Conservation (phyloP, 2,329 filamentous ascomycete genomes). For the Fusarium sp. region DNA sequence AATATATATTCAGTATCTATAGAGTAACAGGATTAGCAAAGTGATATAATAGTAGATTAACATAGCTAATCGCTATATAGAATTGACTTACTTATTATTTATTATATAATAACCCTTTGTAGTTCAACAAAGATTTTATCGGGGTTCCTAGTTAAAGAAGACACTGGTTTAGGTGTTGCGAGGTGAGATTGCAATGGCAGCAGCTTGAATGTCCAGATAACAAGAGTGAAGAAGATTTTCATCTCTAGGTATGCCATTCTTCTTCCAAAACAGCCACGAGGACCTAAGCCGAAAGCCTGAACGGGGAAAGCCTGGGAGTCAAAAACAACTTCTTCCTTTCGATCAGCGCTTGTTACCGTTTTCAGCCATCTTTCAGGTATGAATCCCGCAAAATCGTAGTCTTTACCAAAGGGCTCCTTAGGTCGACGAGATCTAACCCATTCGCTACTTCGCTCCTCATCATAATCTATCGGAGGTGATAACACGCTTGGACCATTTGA, state of each 20-base stretch:
- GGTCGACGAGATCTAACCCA: neutral
- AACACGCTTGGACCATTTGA: conserved; percentile 23
- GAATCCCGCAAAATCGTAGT: conserved; percentile 8
- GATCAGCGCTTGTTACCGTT: neutral
- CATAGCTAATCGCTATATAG: neutral
- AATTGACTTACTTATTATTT: neutral
- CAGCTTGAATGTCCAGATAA: conserved; percentile 46
- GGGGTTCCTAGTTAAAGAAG: conserved; percentile 1
- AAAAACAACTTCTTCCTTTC: conserved; percentile 33
- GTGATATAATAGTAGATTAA: neutral
- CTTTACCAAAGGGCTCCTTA: neutral
- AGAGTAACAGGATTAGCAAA: neutral
- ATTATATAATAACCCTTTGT: neutral
- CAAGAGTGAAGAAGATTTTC: conserved; percentile 43
- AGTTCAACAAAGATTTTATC: conserved; percentile 8
- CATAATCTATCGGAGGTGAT: conserved; percentile 3
- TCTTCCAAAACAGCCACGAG: conserved; percentile 52
- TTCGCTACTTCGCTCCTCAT: conserved; percentile 16
- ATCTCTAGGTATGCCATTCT: conserved; percentile 47
- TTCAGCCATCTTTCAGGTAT: conserved; percentile 31
- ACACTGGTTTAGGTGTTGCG: neutral
- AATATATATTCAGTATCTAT: too few relatives aligned
- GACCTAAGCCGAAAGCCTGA: conserved; percentile 51
- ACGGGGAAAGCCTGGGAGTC: conserved; percentile 47
- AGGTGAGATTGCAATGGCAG: neutral